A percentile compares a stretch with the other conserved stretches of the same genome.
These are phyloP conservation scores for Cutaneotrichosporon arboriforme DNA, from an alignment of 1,284 basidiomycete species.

Conservation along the genomic window DNA sequence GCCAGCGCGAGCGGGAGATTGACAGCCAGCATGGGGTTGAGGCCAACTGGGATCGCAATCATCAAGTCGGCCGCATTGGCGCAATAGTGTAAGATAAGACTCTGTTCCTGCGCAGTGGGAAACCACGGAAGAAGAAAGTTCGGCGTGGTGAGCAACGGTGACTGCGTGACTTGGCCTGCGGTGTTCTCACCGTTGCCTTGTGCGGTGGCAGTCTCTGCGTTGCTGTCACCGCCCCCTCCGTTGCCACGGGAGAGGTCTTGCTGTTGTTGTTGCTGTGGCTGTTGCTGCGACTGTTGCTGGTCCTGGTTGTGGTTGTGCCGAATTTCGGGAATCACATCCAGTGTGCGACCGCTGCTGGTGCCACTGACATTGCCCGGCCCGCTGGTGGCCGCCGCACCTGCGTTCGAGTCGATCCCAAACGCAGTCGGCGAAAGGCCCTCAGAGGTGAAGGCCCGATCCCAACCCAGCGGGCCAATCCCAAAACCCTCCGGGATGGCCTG, in stretches of 20 bases:
- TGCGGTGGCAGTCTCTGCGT: slow-evolving; percentile 22
- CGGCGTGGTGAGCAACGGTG: slow-evolving; percentile 6
- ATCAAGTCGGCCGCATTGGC: slow-evolving; percentile 48
- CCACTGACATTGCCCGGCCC: slow-evolving; percentile 12
- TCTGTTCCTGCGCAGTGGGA: slow-evolving; percentile 44
- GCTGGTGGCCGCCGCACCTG: not conserved
- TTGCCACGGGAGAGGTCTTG: not conserved
- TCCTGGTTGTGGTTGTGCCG: too few relatives aligned
- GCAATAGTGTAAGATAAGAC: slow-evolving; percentile 45
- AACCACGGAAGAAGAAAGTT: slow-evolving; percentile 43
- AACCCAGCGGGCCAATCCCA: slow-evolving; percentile 10
- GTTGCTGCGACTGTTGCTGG: too few relatives aligned
- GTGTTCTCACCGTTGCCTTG: slow-evolving; percentile 8
- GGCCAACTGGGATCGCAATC: slow-evolving; percentile 49
- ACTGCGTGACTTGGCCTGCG: not conserved
- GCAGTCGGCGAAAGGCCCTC: not conserved
- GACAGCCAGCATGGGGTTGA: slow-evolving; percentile 50
- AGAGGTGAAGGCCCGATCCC: slow-evolving; percentile 9
- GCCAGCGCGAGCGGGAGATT: slow-evolving; percentile 48
- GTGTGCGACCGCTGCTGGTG: too few relatives aligned
- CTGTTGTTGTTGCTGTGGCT: not conserved
- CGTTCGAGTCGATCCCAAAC: not conserved
- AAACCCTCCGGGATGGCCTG: slow-evolving; percentile 13
- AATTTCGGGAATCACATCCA: too few relatives aligned
- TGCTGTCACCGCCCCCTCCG: slow-evolving; percentile 17